These are phyloP conservation scores for Gnaphalium uliginosum DNA, from an alignment of 129 eudicot genomes.

Conservation along the genomic window DNA sequence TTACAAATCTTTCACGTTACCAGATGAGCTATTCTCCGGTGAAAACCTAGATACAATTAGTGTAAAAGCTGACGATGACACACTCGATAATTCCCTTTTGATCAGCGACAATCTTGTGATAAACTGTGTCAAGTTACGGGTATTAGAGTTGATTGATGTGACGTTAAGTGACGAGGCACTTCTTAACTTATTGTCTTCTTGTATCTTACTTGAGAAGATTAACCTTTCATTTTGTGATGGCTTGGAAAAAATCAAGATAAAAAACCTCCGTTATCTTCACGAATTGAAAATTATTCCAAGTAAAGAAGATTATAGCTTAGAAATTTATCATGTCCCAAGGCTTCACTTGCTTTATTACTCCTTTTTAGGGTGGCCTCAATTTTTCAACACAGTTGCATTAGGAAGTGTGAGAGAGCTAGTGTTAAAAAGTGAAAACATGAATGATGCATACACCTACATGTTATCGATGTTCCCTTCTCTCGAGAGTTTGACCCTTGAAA, in stretches of 20 bases:
- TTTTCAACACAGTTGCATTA: not conserved
- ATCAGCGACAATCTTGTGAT: not conserved
- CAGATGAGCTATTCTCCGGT: not conserved
- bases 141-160: not conserved
- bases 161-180: not conserved
- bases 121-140: not conserved
- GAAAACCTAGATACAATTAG: not conserved
- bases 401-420: not conserved
- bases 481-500: not conserved
- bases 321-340: not conserved
- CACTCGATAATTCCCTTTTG: not conserved
- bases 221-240: not conserved
- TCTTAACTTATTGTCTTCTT: not conserved
- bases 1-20: not conserved
- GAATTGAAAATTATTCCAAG: not conserved
- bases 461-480: not conserved
- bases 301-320: not conserved
- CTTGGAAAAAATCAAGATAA: not conserved
- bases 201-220: not conserved
- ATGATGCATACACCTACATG: not conserved
- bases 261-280: not conserved
- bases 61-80: not conserved
- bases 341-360: not conserved
- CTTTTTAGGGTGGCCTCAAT: not conserved
- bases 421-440: not conserved